Conservation (phyloP, 1,284 basidiomycete species). For the Puccinia horiana region DNA sequence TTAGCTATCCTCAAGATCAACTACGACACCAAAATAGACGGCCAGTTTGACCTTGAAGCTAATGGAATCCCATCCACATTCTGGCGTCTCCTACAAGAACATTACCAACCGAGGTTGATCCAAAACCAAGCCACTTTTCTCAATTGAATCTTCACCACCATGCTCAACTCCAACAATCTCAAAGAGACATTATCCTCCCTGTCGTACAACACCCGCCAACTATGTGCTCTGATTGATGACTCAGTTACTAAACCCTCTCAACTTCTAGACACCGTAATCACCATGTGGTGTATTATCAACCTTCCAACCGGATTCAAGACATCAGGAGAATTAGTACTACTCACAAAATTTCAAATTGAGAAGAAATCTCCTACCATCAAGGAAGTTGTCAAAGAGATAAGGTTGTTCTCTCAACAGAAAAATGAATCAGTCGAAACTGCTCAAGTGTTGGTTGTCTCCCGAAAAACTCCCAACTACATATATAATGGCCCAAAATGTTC, state of each 20-base stretch:
- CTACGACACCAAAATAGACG: conserved; percentile 4
- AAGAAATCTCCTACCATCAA: neutral
- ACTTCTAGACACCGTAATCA: neutral
- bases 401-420: neutral
- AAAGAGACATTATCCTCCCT: neutral
- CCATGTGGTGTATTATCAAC: too few species aligned
- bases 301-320: too few species aligned
- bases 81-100: neutral
- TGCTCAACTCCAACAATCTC: neutral
- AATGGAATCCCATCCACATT: neutral
- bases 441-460: neutral
- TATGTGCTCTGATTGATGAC: neutral
- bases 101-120: neutral
- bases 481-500: neutral
- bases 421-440: neutral
- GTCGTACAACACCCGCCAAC: neutral
- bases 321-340: too few species aligned
- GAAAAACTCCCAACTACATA: neutral
- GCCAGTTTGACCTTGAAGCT: neutral
- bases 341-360: neutral
- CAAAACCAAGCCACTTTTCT: conserved; percentile 5
- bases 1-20: neutral
- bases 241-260: neutral
- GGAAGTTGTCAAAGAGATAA: neutral
- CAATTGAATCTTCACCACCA: neutral